Evolutionary conservation across 1,284 basidiomycete species (phyloP).

Genomic region (Marasmius tenuissimus): DNA sequence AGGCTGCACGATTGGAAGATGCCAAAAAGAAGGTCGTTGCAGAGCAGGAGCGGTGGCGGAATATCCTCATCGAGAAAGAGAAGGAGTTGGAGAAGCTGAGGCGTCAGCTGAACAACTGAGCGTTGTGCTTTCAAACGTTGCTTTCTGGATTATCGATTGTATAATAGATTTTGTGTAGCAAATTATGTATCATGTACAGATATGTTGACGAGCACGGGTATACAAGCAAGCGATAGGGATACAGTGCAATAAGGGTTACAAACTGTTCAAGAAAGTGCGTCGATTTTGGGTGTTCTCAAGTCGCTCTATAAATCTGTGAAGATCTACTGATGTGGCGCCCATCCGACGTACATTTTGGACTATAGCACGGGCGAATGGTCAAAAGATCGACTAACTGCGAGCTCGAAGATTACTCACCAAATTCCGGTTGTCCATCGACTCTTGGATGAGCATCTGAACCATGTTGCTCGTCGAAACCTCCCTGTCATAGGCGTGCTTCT

Average conservation of each 20-base stretch:
- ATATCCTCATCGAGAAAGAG: slow-evolving; percentile 69
- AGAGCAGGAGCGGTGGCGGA: slow-evolving; percentile 63
- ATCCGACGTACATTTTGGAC: slow-evolving; percentile 83
- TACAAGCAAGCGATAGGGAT: slow-evolving; percentile 1
- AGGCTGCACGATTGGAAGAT: slow-evolving; percentile 77
- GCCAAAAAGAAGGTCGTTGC: slow-evolving; percentile 69
- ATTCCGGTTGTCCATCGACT: slow-evolving; percentile 75
- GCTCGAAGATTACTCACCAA: slow-evolving; percentile 52
- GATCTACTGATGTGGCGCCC: slow-evolving; percentile 67
- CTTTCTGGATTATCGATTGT: background rate
- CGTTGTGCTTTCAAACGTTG: background rate
- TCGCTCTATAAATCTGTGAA: no score
- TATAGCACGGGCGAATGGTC: slow-evolving; percentile 23
- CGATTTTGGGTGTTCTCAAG: no score
- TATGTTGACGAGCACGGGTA: background rate
- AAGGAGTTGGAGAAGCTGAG: slow-evolving; percentile 66
- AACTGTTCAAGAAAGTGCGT: no score
- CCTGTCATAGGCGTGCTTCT: slow-evolving; percentile 41
- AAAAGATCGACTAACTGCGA: slow-evolving; percentile 3
- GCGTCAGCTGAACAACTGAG: slow-evolving; percentile 37
- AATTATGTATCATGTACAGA: background rate
- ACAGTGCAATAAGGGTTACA: background rate
- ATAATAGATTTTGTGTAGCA: background rate
- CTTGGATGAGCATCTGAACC: slow-evolving; percentile 88
- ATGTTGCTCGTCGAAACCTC: slow-evolving; percentile 82